phyloP scores from a whole-genome alignment of 805 yeast genomes.

The Cyberlindnera maclurae region DNA sequence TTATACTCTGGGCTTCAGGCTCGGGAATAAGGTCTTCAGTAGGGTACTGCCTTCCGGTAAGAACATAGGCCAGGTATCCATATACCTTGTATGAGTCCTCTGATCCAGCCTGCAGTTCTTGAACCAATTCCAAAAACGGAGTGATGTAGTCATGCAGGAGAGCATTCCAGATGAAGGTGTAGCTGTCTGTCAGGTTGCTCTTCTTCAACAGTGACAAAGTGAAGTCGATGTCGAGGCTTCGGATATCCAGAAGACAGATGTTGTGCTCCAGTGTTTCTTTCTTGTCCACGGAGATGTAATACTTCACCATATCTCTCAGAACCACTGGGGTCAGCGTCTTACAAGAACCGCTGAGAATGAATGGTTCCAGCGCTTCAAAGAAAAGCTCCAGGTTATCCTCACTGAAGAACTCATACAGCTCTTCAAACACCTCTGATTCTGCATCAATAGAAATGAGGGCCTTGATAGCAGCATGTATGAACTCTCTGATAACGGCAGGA shows the following conservation, averaged over 20 bases:
- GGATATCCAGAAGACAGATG: constrained; percentile 61
- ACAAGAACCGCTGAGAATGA: constrained; percentile 41
- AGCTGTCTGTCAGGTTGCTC: constrained; percentile 52
- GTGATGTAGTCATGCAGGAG: constrained; percentile 63
- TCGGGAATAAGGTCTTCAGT: constrained; percentile 43
- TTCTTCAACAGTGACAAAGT: constrained; percentile 56
- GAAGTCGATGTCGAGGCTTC: constrained; percentile 69
- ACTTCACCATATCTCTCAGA: constrained; percentile 52
- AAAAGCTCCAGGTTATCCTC: constrained; percentile 29
- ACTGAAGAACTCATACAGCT: constrained; percentile 37
- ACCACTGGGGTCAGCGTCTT: constrained; percentile 52
- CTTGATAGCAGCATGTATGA: constrained; percentile 33
- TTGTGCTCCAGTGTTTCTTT: constrained; percentile 55
- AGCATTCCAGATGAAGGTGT: constrained; percentile 64
- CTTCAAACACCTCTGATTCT: constrained; percentile 33
- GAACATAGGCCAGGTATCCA: constrained; percentile 57
- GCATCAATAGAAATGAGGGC: constrained; percentile 33
- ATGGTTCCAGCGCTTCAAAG: constrained; percentile 46
- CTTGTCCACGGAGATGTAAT: constrained; percentile 33
- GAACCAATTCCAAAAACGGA: constrained; percentile 58
- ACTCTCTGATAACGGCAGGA: constrained; percentile 23
- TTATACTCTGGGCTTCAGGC: constrained; percentile 33
- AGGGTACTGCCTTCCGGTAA: constrained; percentile 80
- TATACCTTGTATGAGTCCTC: constrained; percentile 32
- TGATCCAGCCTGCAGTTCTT: constrained; percentile 22